Conservation (phyloP, 352 stramenopile genomes). For the Pythium aphanidermatum region DNA sequence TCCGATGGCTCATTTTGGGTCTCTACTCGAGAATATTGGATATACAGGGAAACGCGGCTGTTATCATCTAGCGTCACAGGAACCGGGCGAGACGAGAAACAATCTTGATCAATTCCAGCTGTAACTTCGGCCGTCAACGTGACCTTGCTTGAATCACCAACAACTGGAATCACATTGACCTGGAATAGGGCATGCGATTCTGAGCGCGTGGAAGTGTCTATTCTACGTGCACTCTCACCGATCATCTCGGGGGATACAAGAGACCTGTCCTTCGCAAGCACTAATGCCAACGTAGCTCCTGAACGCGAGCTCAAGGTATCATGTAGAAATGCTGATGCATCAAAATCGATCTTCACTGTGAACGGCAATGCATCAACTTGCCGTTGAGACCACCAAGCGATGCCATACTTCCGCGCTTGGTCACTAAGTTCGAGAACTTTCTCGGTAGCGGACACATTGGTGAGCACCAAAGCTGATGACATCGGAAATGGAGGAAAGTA, state of each 20-base stretch:
- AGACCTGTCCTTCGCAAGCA: constrained; percentile 4
- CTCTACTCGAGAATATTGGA: constrained; percentile 14
- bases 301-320: background rate
- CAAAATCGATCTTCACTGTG: constrained; percentile 2
- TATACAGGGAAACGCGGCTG: background rate
- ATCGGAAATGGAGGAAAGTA: constrained; percentile 30
- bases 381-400: constrained; percentile 11
- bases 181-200: too few relatives aligned
- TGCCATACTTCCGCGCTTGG: background rate
- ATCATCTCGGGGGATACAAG: background rate
- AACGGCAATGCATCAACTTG: constrained; percentile 16
- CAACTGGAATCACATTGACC: constrained; percentile 2
- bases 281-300: constrained; percentile 2
- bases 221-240: too few relatives aligned
- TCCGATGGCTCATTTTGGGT: background rate
- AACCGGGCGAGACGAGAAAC: background rate
- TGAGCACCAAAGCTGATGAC: constrained; percentile 1
- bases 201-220: too few relatives aligned
- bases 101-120: background rate
- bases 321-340: background rate
- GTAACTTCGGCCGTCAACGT: background rate
- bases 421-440: constrained; percentile 4
- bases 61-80: background rate
- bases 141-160: background rate
- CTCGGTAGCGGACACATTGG: background rate